phyloP scores from a whole-genome alignment of 2,329 filamentous ascomycete genomes.

The Fusarium setosum region DNA sequence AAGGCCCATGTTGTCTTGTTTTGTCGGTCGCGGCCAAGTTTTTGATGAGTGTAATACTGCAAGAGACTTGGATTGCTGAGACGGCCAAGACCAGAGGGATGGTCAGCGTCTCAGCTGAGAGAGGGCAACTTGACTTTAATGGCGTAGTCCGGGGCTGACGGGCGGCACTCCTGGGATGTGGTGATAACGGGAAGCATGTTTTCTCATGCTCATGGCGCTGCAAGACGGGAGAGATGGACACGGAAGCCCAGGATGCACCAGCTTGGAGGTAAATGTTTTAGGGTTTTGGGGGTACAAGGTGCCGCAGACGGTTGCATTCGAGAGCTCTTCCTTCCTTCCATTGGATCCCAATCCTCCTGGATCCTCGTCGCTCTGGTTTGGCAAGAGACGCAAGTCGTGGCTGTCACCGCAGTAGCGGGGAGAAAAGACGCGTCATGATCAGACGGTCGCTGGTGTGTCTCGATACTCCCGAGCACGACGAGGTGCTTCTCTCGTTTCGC shows the following conservation, averaged over 20 bases:
- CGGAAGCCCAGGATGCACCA: background rate
- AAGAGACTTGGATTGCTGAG: background rate
- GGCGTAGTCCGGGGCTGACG: constrained; percentile 21
- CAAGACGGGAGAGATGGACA: no score
- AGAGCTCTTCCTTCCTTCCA: constrained; percentile 8
- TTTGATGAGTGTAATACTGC: background rate
- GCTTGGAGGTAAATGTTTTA: background rate
- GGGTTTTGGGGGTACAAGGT: constrained; percentile 22
- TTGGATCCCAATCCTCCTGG: constrained; percentile 22
- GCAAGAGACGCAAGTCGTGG: constrained; percentile 34
- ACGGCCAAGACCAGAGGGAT: constrained; percentile 6
- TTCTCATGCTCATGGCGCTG: background rate
- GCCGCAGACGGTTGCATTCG: constrained; percentile 21
- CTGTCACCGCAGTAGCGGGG: constrained; percentile 34
- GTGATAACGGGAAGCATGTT: constrained; percentile 1
- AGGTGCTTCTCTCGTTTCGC: background rate
- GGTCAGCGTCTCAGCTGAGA: background rate
- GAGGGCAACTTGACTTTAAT: constrained; percentile 23
- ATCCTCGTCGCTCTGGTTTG: constrained; percentile 25
- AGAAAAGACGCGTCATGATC: constrained; percentile 44
- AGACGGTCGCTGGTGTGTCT: constrained; percentile 29
- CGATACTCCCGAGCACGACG: constrained; percentile 29
- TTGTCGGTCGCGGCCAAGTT: constrained; percentile 12
- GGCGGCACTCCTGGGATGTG: background rate
- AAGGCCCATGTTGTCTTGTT: constrained; percentile 15